Conservation (phyloP, 2,329 filamentous ascomycete species). For the Pseudovirgaria hyperparasitica region DNA sequence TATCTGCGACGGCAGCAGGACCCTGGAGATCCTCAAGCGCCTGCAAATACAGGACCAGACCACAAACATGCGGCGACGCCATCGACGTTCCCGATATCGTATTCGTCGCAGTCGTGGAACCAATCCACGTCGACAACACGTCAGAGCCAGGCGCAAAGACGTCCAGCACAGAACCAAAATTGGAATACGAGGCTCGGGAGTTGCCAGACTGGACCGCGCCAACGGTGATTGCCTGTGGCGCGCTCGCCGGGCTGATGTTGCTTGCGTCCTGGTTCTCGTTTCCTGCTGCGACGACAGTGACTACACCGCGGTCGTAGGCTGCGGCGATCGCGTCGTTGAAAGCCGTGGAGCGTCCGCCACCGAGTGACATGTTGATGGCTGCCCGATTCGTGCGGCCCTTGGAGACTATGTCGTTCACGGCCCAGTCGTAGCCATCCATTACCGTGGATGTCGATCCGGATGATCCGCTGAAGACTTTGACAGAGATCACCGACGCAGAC, state of each 20-base stretch:
- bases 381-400: slow-evolving; percentile 15
- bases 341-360: slow-evolving; percentile 13
- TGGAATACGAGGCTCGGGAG: slow-evolving; percentile 15
- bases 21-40: slow-evolving; percentile 25
- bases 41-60: slow-evolving; percentile 57
- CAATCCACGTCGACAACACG: slow-evolving; percentile 33
- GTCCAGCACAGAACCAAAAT: slow-evolving; percentile 25
- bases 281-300: slow-evolving; percentile 22
- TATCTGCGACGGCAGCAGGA: slow-evolving; percentile 11
- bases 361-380: slow-evolving; percentile 27
- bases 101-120: slow-evolving; percentile 27
- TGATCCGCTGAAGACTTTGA: slow-evolving; percentile 20
- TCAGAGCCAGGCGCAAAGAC: slow-evolving; percentile 25
- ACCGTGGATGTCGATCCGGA: slow-evolving; percentile 12
- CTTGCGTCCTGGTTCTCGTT: slow-evolving; percentile 18
- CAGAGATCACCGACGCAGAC: slow-evolving; percentile 19
- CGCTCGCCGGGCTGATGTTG: slow-evolving; percentile 17
- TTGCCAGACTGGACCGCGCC: slow-evolving; percentile 19
- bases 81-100: slow-evolving; percentile 48
- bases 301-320: slow-evolving; percentile 18
- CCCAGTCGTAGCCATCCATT: slow-evolving; percentile 20
- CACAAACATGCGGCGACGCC: slow-evolving; percentile 55
- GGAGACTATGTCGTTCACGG: slow-evolving; percentile 19
- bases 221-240: slow-evolving; percentile 22
- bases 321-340: slow-evolving; percentile 21